These are phyloP conservation scores for Ophiocordyceps camponoti-saundersi DNA, from an alignment of 2,329 filamentous ascomycete genomes.

Conservation along the genomic window DNA sequence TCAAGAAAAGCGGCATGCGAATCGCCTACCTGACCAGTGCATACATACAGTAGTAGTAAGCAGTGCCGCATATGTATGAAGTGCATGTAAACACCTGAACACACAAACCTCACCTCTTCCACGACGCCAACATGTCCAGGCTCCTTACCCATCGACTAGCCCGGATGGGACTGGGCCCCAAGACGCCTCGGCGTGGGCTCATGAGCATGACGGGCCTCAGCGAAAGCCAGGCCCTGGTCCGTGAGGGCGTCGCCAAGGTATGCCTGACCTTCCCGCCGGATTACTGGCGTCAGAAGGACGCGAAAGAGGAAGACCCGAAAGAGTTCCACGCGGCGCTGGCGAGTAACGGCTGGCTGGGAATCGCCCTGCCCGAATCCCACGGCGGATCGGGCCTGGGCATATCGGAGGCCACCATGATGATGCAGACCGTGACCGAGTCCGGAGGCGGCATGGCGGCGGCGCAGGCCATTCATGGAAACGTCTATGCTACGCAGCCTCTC, in stretches of 20 bases:
- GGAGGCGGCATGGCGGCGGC: constrained; percentile 64
- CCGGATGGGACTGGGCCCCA: neutral
- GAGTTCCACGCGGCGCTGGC: constrained; percentile 63
- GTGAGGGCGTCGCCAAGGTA: constrained; percentile 50
- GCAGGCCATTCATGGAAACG: constrained; percentile 45
- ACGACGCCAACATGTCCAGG: neutral
- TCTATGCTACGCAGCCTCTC: constrained; percentile 60
- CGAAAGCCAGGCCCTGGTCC: constrained; percentile 43
- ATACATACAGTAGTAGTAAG: neutral
- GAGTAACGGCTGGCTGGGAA: constrained; percentile 64
- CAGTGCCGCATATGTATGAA: neutral
- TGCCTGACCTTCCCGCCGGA: constrained; percentile 55
- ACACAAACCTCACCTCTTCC: too few relatives aligned
- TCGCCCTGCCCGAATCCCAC: constrained; percentile 56
- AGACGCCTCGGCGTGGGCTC: neutral
- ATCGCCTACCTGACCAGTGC: too few relatives aligned
- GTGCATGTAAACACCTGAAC: too few relatives aligned
- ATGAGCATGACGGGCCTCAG: neutral
- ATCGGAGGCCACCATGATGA: constrained; percentile 72
- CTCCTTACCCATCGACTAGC: neutral
- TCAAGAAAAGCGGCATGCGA: too few relatives aligned
- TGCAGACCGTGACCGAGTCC: constrained; percentile 64
- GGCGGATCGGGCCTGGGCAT: constrained; percentile 64
- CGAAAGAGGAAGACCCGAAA: constrained; percentile 50
- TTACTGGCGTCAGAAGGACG: constrained; percentile 64